phyloP scores from a whole-genome alignment of 169 alveolate genomes.

The Pseudocohnilembus persalinus region DNA sequence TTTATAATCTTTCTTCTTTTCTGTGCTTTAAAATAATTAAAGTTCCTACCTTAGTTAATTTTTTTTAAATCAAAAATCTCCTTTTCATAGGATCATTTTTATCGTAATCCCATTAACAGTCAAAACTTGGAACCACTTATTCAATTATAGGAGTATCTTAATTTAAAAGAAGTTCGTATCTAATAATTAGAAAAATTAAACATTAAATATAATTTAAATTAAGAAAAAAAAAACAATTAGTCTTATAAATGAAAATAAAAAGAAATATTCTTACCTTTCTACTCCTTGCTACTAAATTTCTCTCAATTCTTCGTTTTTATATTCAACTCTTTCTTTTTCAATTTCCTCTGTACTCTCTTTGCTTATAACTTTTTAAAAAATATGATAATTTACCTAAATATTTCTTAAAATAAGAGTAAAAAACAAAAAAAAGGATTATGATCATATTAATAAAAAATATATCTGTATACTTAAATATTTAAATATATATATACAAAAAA shows the following conservation, averaged over 20 bases:
- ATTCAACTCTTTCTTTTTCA: slow-evolving; percentile 54
- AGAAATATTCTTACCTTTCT: background rate
- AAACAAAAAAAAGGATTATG: background rate
- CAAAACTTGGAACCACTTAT: slow-evolving; percentile 2
- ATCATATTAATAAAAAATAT: no score
- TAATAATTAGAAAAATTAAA: background rate
- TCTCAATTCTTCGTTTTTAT: slow-evolving; percentile 2
- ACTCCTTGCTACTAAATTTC: slow-evolving; percentile 26
- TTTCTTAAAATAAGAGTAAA: slow-evolving; percentile 18
- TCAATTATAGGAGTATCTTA: slow-evolving; percentile 29
- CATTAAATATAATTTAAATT: no score
- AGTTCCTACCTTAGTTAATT: slow-evolving; percentile 29
- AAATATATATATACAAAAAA: no score
- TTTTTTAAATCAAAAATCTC: slow-evolving; percentile 13
- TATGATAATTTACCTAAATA: no score
- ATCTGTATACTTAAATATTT: no score
- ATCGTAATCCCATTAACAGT: slow-evolving; percentile 38
- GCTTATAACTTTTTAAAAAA: no score
- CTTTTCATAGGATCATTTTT: slow-evolving; percentile 40
- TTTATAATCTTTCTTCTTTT: slow-evolving; percentile 42
- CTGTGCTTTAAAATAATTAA: slow-evolving; percentile 37
- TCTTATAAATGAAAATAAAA: background rate
- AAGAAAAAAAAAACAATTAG: background rate
- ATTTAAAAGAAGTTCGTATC: slow-evolving; percentile 22
- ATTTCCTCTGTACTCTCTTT: slow-evolving; percentile 45